phyloP scores from a whole-genome alignment of 768 basidiomycete species.

The Leccinum barrowsii region DNA sequence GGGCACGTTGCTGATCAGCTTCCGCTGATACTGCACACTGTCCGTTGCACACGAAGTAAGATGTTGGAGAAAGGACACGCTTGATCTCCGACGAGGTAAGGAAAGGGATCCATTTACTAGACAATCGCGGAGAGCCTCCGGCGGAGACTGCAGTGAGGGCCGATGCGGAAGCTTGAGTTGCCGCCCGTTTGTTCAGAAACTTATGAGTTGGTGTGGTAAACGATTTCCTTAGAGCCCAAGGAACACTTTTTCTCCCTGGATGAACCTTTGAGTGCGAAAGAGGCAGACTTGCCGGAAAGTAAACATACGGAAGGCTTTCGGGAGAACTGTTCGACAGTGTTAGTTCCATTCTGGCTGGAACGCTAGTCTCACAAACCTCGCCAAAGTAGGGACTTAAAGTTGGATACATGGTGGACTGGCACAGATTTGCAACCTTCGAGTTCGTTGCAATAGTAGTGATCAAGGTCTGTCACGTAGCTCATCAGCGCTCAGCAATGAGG shows the following conservation, averaged over 20 bases:
- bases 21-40: conserved; percentile 5
- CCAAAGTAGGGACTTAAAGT: neutral
- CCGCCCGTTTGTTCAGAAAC: conserved; percentile 10
- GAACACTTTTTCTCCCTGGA: conserved; percentile 2
- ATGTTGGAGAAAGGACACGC: conserved; percentile 21
- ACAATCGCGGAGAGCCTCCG: conserved; percentile 13
- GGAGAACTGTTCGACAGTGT: conserved; percentile 2
- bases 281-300: neutral
- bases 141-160: conserved; percentile 14
- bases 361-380: conserved; percentile 10
- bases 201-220: neutral
- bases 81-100: conserved; percentile 4
- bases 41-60: conserved; percentile 19
- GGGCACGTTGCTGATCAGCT: conserved; percentile 9
- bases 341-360: neutral
- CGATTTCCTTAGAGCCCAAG: neutral
- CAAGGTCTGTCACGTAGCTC: conserved; percentile 19
- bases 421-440: neutral
- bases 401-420: neutral
- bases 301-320: conserved; percentile 8
- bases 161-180: conserved; percentile 7
- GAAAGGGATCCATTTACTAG: conserved; percentile 11
- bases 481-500: neutral
- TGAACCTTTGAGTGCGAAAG: neutral
- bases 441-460: conserved; percentile 26